Evolutionary conservation across 108 stramenopile genomes (phyloP).

Genomic region (Schizochytrium sp.): DNA sequence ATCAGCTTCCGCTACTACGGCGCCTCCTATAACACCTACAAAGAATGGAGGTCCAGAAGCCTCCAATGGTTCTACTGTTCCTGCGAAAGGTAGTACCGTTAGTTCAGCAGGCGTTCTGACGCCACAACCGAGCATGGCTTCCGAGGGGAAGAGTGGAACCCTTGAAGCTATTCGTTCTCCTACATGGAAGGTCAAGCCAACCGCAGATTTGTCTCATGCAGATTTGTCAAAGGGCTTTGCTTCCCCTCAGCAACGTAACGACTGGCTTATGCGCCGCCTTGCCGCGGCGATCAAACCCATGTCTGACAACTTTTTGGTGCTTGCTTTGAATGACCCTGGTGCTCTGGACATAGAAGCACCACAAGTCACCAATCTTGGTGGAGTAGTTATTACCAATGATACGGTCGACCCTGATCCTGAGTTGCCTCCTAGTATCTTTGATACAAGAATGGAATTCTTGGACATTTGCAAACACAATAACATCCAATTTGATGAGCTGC

Average conservation of each 20-base stretch:
- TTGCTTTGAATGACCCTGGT: not conserved
- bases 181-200: conserved; percentile 47
- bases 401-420: conserved; percentile 83
- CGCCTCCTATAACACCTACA: not conserved
- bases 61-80: not conserved
- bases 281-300: conserved; percentile 58
- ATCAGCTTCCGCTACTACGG: not conserved
- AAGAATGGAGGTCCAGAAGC: not conserved
- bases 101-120: not conserved
- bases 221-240: not conserved
- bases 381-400: conserved; percentile 55
- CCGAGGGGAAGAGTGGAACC: not conserved
- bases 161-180: conserved; percentile 9
- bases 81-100: not conserved
- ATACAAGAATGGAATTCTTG: conserved; percentile 87
- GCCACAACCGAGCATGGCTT: not conserved
- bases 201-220: not conserved
- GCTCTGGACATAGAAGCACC: not conserved
- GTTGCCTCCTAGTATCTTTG: conserved; percentile 85
- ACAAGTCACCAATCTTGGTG: conserved; percentile 16
- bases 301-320: conserved; percentile 49
- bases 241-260: conserved; percentile 58
- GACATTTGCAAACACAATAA: conserved; percentile 94
- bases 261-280: conserved; percentile 61
- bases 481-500: conserved; percentile 95